phyloP scores from a whole-genome alignment of 164 flowering plant genomes.

The Pachysandra terminalis region DNA sequence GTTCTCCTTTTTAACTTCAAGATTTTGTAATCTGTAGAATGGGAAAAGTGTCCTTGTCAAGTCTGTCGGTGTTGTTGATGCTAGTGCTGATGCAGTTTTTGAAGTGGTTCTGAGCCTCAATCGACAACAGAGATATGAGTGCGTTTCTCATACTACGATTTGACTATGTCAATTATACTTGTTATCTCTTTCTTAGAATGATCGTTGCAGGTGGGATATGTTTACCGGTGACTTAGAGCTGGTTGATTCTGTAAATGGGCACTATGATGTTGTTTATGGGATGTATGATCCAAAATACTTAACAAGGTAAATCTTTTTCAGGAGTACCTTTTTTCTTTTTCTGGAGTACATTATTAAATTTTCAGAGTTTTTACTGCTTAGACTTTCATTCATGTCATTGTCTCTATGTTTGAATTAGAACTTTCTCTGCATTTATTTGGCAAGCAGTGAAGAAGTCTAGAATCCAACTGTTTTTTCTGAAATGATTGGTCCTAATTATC shows the following conservation, averaged over 20 bases:
- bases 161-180: slow-evolving; percentile 1
- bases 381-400: neutral
- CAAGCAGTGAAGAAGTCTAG: too few species aligned
- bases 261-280: slow-evolving; percentile 81
- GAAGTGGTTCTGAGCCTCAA: slow-evolving; percentile 71
- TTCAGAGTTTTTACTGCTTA: neutral
- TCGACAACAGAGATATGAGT: slow-evolving; percentile 80
- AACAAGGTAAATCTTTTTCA: slow-evolving; percentile 38
- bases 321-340: neutral
- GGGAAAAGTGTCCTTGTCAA: slow-evolving; percentile 71
- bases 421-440: neutral
- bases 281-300: slow-evolving; percentile 64
- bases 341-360: neutral
- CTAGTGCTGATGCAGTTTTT: slow-evolving; percentile 80
- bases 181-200: slow-evolving; percentile 22
- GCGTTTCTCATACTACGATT: slow-evolving; percentile 23
- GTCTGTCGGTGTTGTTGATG: slow-evolving; percentile 83
- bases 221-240: slow-evolving; percentile 81
- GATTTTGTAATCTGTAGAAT: slow-evolving; percentile 34
- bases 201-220: slow-evolving; percentile 85
- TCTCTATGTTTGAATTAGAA: neutral
- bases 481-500: too few species aligned
- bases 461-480: neutral
- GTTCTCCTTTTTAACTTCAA: neutral
- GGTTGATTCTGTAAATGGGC: slow-evolving; percentile 73